Base-by-base conservation (phyloP, 495 filamentous ascomycete species). In the Durotheca rogersii region DNA sequence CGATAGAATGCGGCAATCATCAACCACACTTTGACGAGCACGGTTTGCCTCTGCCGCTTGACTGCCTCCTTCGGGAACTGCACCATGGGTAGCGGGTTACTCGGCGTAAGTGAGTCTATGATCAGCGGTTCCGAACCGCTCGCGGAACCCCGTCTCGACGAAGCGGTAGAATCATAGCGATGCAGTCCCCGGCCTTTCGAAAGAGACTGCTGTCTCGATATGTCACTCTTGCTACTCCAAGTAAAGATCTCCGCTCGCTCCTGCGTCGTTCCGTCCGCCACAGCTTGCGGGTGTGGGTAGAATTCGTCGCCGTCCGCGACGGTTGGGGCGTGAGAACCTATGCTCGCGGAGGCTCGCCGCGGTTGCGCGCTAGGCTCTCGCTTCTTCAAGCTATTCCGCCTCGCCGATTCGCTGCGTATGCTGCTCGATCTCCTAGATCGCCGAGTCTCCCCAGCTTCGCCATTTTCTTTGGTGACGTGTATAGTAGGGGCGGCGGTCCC, bases 1-100 rank as follows among this genome's bases (percentile, higher is more conserved):
- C 90, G 81, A 60, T 98, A 97, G 42, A 96, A 81, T 0, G 84
- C 84, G 2, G 88, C 84, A 37, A 95, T 90, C 50, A 90, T 84
- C 9, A 96, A 77, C 93, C 93, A 98, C 16, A 95, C 81, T 43
- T 81, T 83, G n/a, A 86, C 74, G 4, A 95, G 76, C 57, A 85
- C 67, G 4, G 75, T 76, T 25, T 76, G 76, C 16, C 83, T 74
- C 48, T 80, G 81, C 41, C 81, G 80, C 51, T 78, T 74, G 32
- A 66, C 61, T 52, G 81, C 74, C 0, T 72, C 67, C 30, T 70
- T 70, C 1, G 78, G 58, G 49, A 81, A 79, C 30, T 76, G 72
- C 15, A 79, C 73, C 4, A 65, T 61, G 12, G 77, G 76, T 35
- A 78, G 58, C 21, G 72, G 51, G 12, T 61, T 61, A n/a, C 64